Percentiles rank a stretch among this genome's conserved stretches.
Conservation (phyloP, 148 eudicot genomes). For the Euryodendron excelsum region DNA sequence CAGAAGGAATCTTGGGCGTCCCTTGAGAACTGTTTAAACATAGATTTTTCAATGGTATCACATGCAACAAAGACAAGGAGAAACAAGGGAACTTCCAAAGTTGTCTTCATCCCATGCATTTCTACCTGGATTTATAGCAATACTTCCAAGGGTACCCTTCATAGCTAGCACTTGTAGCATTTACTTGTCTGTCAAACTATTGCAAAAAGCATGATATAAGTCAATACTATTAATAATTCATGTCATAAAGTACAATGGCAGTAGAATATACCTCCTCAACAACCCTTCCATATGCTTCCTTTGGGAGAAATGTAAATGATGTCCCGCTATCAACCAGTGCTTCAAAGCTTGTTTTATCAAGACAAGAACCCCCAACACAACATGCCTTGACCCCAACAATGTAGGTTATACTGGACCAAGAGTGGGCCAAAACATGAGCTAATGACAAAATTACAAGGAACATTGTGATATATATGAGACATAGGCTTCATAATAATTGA, state of each 20-base stretch:
- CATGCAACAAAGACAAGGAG: constrained; percentile 4
- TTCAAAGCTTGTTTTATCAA: constrained; percentile 59
- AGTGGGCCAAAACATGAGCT: constrained; percentile 10
- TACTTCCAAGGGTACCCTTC: constrained; percentile 73
- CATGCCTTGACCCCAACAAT: constrained; percentile 68
- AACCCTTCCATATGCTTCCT: constrained; percentile 49
- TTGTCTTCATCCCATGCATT: constrained; percentile 1
- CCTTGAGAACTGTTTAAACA: constrained; percentile 47
- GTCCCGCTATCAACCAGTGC: constrained; percentile 90
- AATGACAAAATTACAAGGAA: background rate
- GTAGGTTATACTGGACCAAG: constrained; percentile 59
- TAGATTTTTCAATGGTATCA: background rate
- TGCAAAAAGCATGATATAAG: constrained; percentile 17
- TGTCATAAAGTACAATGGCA: background rate
- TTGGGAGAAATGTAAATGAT: constrained; percentile 76
- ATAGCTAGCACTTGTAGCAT: constrained; percentile 53
- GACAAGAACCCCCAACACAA: constrained; percentile 75
- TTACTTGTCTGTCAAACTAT: constrained; percentile 80
- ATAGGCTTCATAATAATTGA: background rate
- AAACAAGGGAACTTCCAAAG: background rate
- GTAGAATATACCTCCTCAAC: constrained; percentile 60
- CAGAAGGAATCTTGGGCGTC: constrained; percentile 46
- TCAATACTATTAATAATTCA: constrained; percentile 4
- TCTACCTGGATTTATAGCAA: constrained; percentile 78
- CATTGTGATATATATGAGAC: background rate